Evolutionary conservation across 257 asterid genomes (phyloP).

Genomic region (Lantana camara): DNA sequence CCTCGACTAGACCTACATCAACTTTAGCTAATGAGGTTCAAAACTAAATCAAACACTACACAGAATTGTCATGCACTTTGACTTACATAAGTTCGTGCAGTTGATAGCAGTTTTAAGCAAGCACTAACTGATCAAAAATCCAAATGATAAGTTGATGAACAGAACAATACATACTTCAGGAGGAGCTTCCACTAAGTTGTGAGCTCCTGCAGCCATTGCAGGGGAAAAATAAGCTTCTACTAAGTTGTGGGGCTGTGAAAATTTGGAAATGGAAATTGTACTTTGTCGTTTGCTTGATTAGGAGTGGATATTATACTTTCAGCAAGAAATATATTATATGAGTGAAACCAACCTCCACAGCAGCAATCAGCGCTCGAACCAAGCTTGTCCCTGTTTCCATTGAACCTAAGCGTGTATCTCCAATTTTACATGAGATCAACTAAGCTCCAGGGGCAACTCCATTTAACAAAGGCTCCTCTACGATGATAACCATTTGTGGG

Average conservation of each 20-base stretch:
- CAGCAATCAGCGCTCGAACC: slow-evolving; percentile 92
- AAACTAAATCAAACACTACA: slow-evolving; percentile 18
- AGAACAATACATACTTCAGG: slow-evolving; percentile 60
- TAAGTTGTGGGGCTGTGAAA: background rate
- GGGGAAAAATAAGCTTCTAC: slow-evolving; percentile 98
- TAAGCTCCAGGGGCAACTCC: slow-evolving; percentile 99
- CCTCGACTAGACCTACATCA: slow-evolving; percentile 98
- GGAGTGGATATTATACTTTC: slow-evolving; percentile 3
- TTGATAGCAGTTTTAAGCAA: slow-evolving; percentile 11
- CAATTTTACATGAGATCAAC: slow-evolving; percentile 92
- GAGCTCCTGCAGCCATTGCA: slow-evolving; percentile 98
- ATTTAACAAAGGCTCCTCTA: slow-evolving; percentile 88
- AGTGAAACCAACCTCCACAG: slow-evolving; percentile 73
- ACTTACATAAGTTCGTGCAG: background rate
- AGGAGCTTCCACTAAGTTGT: slow-evolving; percentile 89
- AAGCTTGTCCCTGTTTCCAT: slow-evolving; percentile 99
- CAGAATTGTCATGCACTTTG: slow-evolving; percentile 23
- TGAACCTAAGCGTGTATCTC: slow-evolving; percentile 95
- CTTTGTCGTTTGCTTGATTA: slow-evolving; percentile 10
- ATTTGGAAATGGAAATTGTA: background rate
- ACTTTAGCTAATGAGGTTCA: slow-evolving; percentile 36
- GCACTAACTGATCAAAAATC: slow-evolving; percentile 2
- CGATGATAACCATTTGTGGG: slow-evolving; percentile 28
- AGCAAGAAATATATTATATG: slow-evolving; percentile 8
- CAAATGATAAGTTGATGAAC: slow-evolving; percentile 13